Evolutionary conservation across 2,329 filamentous ascomycete genomes (phyloP).

Genomic region (Aspergillus awamori): DNA sequence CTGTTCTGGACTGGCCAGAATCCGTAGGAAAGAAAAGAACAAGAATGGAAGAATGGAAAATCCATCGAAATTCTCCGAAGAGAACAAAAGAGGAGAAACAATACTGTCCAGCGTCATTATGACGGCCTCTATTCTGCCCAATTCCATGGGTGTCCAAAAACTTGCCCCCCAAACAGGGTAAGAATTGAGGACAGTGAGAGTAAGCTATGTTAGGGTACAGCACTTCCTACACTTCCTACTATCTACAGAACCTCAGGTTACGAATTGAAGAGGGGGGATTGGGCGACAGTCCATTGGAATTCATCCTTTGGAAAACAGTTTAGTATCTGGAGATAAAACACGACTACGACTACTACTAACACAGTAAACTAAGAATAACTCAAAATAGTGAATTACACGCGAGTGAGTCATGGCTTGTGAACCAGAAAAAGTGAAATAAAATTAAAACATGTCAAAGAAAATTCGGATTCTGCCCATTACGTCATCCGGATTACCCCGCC

Average conservation of each 20-base stretch:
- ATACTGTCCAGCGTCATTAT: not conserved
- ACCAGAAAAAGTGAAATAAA: not conserved
- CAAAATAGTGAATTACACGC: not conserved
- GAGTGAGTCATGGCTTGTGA: not conserved
- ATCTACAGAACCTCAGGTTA: no score
- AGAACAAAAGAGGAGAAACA: not conserved
- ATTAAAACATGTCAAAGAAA: not conserved
- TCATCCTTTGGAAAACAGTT: no score
- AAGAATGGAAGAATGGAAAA: not conserved
- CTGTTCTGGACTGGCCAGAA: no score
- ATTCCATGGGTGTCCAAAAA: conserved; percentile 1
- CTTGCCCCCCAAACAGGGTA: not conserved
- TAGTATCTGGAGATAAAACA: no score
- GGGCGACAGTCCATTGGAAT: no score
- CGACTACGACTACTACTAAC: no score
- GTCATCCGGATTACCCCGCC: conserved; percentile 13
- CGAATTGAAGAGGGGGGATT: no score
- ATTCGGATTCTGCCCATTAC: conserved; percentile 4
- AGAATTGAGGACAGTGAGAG: not conserved
- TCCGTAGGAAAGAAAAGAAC: no score
- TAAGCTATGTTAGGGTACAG: not conserved
- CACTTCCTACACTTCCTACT: no score
- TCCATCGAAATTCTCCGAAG: conserved; percentile 4
- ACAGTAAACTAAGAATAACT: no score
- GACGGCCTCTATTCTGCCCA: conserved; percentile 3